phyloP scores from a whole-genome alignment of 495 filamentous ascomycete species.

The Podospora pseudoanserina region DNA sequence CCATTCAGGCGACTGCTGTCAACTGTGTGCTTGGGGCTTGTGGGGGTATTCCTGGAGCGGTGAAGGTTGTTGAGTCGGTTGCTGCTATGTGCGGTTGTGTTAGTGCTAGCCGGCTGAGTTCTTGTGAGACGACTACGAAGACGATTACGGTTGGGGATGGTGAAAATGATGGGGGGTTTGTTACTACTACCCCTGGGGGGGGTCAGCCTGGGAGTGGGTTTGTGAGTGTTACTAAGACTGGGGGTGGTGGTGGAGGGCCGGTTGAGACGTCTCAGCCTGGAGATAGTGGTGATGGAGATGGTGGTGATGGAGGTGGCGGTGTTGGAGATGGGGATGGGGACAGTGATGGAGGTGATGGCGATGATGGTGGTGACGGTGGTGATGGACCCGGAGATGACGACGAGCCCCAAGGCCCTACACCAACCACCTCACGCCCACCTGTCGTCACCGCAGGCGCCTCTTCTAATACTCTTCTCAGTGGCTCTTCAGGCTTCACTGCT shows the following conservation, averaged over 20 bases:
- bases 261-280: neutral
- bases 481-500: neutral
- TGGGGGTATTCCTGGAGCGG: neutral
- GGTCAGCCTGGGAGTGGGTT: neutral
- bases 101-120: neutral
- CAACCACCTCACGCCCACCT: neutral
- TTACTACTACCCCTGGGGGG: neutral
- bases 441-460: neutral
- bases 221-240: neutral
- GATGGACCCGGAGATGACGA: neutral
- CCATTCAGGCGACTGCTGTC: constrained; percentile 1
- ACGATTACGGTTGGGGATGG: neutral
- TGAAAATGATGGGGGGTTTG: neutral
- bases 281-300: neutral
- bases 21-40: constrained; percentile 4
- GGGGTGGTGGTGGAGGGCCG: neutral
- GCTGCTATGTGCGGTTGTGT: constrained; percentile 6
- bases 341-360: neutral
- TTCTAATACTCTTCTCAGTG: neutral
- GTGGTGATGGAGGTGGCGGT: neutral
- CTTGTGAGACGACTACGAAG: neutral
- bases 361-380: neutral
- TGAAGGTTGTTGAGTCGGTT: neutral
- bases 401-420: neutral
- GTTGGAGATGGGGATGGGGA: neutral